Evolutionary conservation across 2,329 filamentous ascomycete species (phyloP).

Genomic region (Neonectria ditissima): DNA sequence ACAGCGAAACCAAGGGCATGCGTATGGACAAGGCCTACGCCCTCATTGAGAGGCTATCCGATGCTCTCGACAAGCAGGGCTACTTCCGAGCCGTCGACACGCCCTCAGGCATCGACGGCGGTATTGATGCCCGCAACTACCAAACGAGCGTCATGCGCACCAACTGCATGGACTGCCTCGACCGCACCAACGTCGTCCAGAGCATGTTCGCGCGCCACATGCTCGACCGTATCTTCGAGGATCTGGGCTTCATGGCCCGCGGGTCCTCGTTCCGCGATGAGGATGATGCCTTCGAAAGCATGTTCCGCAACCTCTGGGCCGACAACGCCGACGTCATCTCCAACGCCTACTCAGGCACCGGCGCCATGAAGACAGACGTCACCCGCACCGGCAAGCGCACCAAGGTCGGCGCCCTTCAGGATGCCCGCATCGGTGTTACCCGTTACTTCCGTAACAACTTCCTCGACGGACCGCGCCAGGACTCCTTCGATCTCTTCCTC

Average conservation of each 20-base stretch:
- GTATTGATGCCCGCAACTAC: slow-evolving; percentile 81
- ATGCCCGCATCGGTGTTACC: slow-evolving; percentile 87
- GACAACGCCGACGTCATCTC: slow-evolving; percentile 98
- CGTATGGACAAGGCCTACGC: slow-evolving; percentile 92
- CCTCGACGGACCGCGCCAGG: slow-evolving; percentile 90
- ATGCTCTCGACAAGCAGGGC: slow-evolving; percentile 80
- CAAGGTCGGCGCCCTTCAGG: slow-evolving; percentile 84
- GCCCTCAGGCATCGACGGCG: slow-evolving; percentile 76
- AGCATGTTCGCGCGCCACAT: slow-evolving; percentile 95
- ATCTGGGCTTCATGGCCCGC: slow-evolving; percentile 80
- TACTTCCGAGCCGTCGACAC: slow-evolving; percentile 95
- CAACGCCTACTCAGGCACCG: slow-evolving; percentile 92
- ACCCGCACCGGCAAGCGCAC: slow-evolving; percentile 94
- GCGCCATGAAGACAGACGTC: slow-evolving; percentile 97
- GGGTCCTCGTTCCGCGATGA: slow-evolving; percentile 82
- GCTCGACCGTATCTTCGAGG: slow-evolving; percentile 87
- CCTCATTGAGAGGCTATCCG: slow-evolving; percentile 83
- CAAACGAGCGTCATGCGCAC: slow-evolving; percentile 95
- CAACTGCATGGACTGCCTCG: slow-evolving; percentile 99
- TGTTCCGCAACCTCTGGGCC: slow-evolving; percentile 98
- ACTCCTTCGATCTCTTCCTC: slow-evolving; percentile 94
- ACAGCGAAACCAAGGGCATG: slow-evolving; percentile 95
- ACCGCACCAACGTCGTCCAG: slow-evolving; percentile 97
- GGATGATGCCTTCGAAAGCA: slow-evolving; percentile 83
- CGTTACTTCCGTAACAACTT: slow-evolving; percentile 97